These are phyloP conservation scores for Aeschynomene evenia DNA, from an alignment of 306 rosid genomes.

Conservation along the genomic window DNA sequence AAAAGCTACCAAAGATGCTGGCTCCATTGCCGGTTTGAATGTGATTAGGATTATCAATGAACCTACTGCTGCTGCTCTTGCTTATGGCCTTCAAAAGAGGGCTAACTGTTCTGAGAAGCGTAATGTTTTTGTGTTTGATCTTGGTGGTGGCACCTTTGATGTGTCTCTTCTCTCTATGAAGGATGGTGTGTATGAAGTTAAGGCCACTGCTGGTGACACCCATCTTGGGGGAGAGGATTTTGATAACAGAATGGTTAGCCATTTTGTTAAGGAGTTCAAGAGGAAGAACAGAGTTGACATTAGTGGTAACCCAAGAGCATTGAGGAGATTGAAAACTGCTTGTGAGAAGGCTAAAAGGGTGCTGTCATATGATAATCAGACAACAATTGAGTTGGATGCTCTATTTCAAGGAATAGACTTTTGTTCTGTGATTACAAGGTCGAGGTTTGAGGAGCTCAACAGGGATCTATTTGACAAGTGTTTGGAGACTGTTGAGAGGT, in stretches of 20 bases:
- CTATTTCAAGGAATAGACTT: no score
- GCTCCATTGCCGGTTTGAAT: not conserved
- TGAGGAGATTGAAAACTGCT: no score
- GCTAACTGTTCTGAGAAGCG: not conserved
- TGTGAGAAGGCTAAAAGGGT: no score
- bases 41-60: not conserved
- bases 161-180: not conserved
- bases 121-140: not conserved
- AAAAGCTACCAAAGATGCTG: not conserved
- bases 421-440: no score
- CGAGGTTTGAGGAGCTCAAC: no score
- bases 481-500: no score
- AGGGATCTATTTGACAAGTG: no score
- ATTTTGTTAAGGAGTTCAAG: not conserved
- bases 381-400: no score
- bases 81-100: not conserved
- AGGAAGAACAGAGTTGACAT: not conserved
- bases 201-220: not conserved
- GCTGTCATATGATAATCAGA: no score
- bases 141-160: not conserved
- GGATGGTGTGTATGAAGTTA: not conserved
- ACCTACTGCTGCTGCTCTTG: not conserved
- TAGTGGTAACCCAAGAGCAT: not conserved
- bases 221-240: not conserved
- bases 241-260: not conserved